Evolutionary conservation across 352 stramenopile genomes (phyloP).

Genomic region (Phytophthora sp.): DNA sequence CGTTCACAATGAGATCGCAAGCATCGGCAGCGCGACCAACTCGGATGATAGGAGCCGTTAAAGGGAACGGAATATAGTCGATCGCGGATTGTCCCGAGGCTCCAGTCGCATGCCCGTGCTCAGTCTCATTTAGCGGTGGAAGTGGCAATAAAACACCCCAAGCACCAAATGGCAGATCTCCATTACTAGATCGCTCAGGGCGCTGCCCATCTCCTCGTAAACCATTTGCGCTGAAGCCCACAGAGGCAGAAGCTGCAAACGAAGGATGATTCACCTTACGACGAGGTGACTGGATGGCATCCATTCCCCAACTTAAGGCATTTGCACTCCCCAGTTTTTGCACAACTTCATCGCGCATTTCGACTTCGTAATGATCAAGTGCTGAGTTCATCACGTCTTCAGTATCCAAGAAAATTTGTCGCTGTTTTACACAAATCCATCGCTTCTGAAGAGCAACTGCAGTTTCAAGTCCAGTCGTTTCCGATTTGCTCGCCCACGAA

Average conservation of each 20-base stretch:
- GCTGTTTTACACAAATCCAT: constrained; percentile 78
- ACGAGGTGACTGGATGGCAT: constrained; percentile 82
- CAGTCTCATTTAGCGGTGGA: constrained; percentile 73
- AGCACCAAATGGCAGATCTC: constrained; percentile 61
- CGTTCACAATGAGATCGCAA: constrained; percentile 89
- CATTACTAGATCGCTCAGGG: constrained; percentile 16
- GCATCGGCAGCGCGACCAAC: constrained; percentile 83
- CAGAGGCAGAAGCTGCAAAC: too few species aligned
- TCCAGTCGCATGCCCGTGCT: constrained; percentile 36
- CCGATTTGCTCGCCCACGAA: constrained; percentile 29
- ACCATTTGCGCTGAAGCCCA: constrained; percentile 15
- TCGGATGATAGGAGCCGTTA: constrained; percentile 74
- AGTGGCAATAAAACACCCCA: constrained; percentile 80
- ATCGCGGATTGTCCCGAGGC: constrained; percentile 32
- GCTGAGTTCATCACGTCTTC: constrained; percentile 76
- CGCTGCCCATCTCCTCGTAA: constrained; percentile 15
- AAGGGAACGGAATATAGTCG: constrained; percentile 64
- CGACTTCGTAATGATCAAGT: constrained; percentile 66
- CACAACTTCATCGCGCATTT: constrained; percentile 69
- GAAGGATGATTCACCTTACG: constrained; percentile 45
- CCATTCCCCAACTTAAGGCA: constrained; percentile 79
- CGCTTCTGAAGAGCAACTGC: constrained; percentile 55
- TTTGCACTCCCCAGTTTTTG: constrained; percentile 79
- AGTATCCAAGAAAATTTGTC: constrained; percentile 70
- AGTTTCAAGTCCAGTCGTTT: constrained; percentile 20